Base-by-base conservation (phyloP, 345 rosid genomes). In the Atalantia buxifolia region DNA sequence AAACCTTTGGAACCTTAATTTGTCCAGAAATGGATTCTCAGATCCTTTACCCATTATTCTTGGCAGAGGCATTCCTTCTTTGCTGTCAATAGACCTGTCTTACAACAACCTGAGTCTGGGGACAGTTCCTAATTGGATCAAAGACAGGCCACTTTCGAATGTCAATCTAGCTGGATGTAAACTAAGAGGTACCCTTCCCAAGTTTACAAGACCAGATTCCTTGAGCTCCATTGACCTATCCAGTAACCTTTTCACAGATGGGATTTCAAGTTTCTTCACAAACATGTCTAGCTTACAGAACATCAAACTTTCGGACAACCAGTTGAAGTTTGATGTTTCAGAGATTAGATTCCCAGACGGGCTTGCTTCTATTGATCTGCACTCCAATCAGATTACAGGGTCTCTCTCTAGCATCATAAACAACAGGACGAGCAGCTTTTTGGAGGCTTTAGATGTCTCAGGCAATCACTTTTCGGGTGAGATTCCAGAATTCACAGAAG, bases 131-230 rank as follows among this genome's bases (percentile, higher is more conserved):
- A 73, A 78, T 74, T 95, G 99, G 99, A 90, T 95, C 65, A 83
- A 62, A 33, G 83, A 88, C 60, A 87, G 84, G 76, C 81, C 77
- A 35, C 89, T 95, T 74, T 76, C 93, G 62, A 90, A 85, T 72
- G 92, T 93, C 62, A 88, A 85, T 25, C 88, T 95, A 48, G 98
- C 99, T 77, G 99, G 94, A 61, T 93, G 98, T 66, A 89, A 88
- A 81, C 87, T 95, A 61, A 74, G 69, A 77, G 99, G 99, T 78
- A 68, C 50, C 40, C 88, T 93, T 50, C 97, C 99, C 2, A 88
- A 78, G 80, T 88, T 95, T 75, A 70, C 87, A 66, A 89, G 84
- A 74, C 89, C 94, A 27, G 87, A 85, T 35, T 89, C 94, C 25
- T 72, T 95, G 82, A 88, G 35, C 76, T 84, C 88, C 65, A 57